phyloP scores from a whole-genome alignment of 148 eudicot genomes.

The Chenopodium quinoa region DNA sequence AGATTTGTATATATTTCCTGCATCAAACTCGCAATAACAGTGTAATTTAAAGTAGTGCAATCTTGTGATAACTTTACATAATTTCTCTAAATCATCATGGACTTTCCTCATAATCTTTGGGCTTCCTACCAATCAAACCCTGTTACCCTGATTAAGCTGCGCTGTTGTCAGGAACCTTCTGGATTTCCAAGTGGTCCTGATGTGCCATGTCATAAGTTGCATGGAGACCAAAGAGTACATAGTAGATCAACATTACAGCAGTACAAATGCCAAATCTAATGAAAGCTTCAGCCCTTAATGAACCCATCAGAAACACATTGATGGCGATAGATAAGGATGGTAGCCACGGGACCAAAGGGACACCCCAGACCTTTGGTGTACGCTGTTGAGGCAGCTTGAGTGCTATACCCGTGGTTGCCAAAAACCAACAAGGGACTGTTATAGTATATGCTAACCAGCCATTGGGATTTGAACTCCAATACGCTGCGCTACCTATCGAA shows the following conservation, averaged over 20 bases:
- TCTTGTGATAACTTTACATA: too few species aligned
- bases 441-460: constrained; percentile 52
- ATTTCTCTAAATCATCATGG: too few species aligned
- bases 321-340: constrained; percentile 57
- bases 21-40: too few species aligned
- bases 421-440: constrained; percentile 53
- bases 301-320: constrained; percentile 72
- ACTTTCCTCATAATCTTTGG: too few species aligned
- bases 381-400: constrained; percentile 45
- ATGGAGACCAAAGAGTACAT: constrained; percentile 49
- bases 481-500: constrained; percentile 49
- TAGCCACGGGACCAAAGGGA: constrained; percentile 72
- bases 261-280: constrained; percentile 36
- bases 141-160: not conserved
- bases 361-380: constrained; percentile 67
- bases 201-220: constrained; percentile 51
- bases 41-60: too few species aligned
- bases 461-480: constrained; percentile 40
- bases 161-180: not conserved
- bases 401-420: constrained; percentile 49
- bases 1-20: too few species aligned
- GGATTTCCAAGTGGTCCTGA: not conserved
- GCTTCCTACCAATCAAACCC: not conserved
- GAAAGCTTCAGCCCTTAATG: constrained; percentile 32
- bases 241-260: constrained; percentile 34